Evolutionary conservation across 2,329 filamentous ascomycete genomes (phyloP), one percentile per base, ranked within the genome.

Genomic region (Fusarium drepaniforme): DNA sequence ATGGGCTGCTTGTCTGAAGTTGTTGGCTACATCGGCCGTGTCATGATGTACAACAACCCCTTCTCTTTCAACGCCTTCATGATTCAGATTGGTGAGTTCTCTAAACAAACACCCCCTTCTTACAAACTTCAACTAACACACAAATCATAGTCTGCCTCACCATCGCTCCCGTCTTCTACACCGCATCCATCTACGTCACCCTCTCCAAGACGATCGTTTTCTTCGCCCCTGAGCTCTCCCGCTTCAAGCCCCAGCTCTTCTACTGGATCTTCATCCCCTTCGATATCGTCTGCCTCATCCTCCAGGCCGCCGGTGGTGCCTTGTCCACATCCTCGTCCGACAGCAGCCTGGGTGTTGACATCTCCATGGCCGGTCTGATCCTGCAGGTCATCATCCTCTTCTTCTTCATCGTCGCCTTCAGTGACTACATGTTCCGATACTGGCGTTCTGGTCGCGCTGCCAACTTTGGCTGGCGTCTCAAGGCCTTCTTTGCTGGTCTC

Each of bases 111-210:
- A 13, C 35, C 23, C 38, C 18, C n/a, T 11, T 25, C 37, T 15
- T 5, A 9, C 3, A 38, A 21, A 2, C 6, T 51, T 28, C 65
- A 58, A 64, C 74, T 66, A 56, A 70, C 23, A 21, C 28, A 30
- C n/a, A n/a, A 30, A 0, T 23, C 28, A 25, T 60, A 90, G 87
- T 80, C 70, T 91, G 89, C 81, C 85, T 93, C 61, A 92, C 90
- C 5, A 80, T 82, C 71, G 84, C 82, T 12, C 84, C 84, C 63
- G 83, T 86, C 70, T 86, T 84, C 74, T 86, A 90, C 87, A 75
- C 89, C 33, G 92, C 91, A 0, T 90, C 90, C 68, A 90, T 93
- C 78, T 94, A 93, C 80, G 87, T 93, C 64, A 92, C 90, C 35
- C 85, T 93, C 35, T 83, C 81, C 73, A 83, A 83, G 72, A 77